Evolutionary conservation across 1,139 yeast genomes (phyloP), one percentile per base, ranked within the genome.

Genomic region (Debaryomyces nepalensis): DNA sequence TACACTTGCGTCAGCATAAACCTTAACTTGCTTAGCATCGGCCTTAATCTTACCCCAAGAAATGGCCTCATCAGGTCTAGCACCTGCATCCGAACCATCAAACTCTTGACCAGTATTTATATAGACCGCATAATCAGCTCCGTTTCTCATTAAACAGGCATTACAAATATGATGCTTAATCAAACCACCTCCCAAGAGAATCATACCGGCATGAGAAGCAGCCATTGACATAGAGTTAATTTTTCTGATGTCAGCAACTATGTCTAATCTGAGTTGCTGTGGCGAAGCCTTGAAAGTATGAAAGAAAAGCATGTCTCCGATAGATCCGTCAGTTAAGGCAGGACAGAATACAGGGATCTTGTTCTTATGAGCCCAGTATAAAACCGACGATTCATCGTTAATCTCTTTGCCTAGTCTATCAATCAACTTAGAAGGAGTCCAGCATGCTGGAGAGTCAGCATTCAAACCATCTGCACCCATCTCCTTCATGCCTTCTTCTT

Each of bases 1-100:
- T 24, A 89, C 76, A 19, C 97, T 87, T n/a, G 88, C 99, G 63
- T 93, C 99, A 10, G 96, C 96, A 57, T 88, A 93, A 36, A 93
- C 93, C 70, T 93, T 93, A 45, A 90, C 95, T 48, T 84, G 81
- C 55, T 81, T 81, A 24, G 99, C 99, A 35, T 90, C 97, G 4
- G 96, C 85, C 68, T 89, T 89, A 66, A 93, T 93, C 67, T 93
- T 93, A 49, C 99, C 99, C 99, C 99, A 93, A 36, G 96, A 87
- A 41, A 93, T 86, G 20, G 99, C 99, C 69, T 93, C 99, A 63
- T 95, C 99, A 1, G 99, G 98, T 61, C 99, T 81, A 5, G 99
- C 99, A 50, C 99, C 99, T 12, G 99, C 98, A 64, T 93, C 99
- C 11, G 97, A 88, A 39, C 99, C 99, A 60, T 93, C 99, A 59